A percentile compares a stretch with the other conserved stretches of the same genome.
These are phyloP conservation scores for Hemerocallis citrina DNA, from an alignment of 106 monocot species.

Conservation along the genomic window DNA sequence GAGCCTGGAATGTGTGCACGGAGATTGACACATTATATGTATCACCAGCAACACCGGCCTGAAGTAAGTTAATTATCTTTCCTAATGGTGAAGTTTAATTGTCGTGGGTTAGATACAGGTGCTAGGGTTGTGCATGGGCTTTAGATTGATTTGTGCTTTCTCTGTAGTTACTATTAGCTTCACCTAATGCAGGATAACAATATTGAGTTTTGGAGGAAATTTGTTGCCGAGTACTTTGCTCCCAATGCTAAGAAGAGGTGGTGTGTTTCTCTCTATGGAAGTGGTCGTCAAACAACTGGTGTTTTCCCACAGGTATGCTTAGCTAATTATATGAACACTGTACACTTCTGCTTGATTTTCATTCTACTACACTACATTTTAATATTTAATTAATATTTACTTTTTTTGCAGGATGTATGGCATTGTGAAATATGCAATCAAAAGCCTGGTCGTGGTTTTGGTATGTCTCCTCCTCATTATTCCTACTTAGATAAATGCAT, in stretches of 20 bases:
- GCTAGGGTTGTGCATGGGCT: background rate
- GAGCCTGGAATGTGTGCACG: slow-evolving; percentile 81
- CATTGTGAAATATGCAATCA: slow-evolving; percentile 92
- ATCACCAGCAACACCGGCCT: slow-evolving; percentile 77
- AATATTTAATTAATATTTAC: background rate
- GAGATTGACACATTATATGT: slow-evolving; percentile 87
- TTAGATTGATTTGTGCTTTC: no score
- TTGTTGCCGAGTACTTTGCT: slow-evolving; percentile 51
- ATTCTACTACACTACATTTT: background rate
- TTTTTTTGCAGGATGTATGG: slow-evolving; percentile 63
- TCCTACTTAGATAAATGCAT: background rate
- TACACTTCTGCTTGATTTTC: background rate
- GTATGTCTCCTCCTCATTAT: slow-evolving; percentile 26
- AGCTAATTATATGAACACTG: background rate
- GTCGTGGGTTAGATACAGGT: background rate
- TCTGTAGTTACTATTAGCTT: background rate
- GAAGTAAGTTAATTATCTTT: slow-evolving; percentile 32
- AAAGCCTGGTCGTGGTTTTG: slow-evolving; percentile 96
- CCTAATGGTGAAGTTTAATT: background rate
- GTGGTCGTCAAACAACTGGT: slow-evolving; percentile 53
- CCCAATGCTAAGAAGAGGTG: slow-evolving; percentile 66
- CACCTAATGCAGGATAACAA: slow-evolving; percentile 58
- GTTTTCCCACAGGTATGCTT: slow-evolving; percentile 64
- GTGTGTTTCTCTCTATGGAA: slow-evolving; percentile 71
- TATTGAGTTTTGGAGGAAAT: slow-evolving; percentile 72